Conservation (phyloP, 805 yeast species). For the Ogataea minuta region DNA sequence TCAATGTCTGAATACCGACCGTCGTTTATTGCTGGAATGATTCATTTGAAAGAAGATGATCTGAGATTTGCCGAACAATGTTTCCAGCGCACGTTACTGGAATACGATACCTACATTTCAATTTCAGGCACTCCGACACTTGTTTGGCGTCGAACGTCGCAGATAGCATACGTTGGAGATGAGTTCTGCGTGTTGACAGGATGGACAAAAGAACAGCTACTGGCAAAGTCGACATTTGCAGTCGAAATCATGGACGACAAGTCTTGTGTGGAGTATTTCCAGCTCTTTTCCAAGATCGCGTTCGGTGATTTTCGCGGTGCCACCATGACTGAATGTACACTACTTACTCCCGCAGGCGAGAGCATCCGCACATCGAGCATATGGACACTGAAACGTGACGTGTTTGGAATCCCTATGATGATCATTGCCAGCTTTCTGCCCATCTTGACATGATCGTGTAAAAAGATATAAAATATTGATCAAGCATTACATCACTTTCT, state of each 20-base stretch:
- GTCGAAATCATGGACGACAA: slow-evolving; percentile 85
- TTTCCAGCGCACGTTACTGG: slow-evolving; percentile 86
- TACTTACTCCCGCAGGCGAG: slow-evolving; percentile 57
- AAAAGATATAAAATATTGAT: slow-evolving; percentile 2
- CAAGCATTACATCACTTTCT: slow-evolving; percentile 18
- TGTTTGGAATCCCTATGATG: slow-evolving; percentile 97
- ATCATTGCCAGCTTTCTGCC: slow-evolving; percentile 92
- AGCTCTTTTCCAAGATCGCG: slow-evolving; percentile 78
- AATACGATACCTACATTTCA: slow-evolving; percentile 80
- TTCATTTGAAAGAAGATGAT: slow-evolving; percentile 85
- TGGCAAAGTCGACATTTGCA: slow-evolving; percentile 67
- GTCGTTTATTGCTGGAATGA: slow-evolving; percentile 87
- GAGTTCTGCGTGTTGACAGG: slow-evolving; percentile 91
- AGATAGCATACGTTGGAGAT: slow-evolving; percentile 91
- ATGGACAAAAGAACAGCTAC: slow-evolving; percentile 71
- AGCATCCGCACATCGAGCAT: slow-evolving; percentile 73
- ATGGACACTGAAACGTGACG: slow-evolving; percentile 93
- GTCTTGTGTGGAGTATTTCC: slow-evolving; percentile 84
- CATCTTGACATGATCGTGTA: slow-evolving; percentile 40
- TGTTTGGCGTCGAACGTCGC: slow-evolving; percentile 95
- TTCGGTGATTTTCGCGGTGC: slow-evolving; percentile 89
- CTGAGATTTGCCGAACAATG: slow-evolving; percentile 94
- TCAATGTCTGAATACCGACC: slow-evolving; percentile 91
- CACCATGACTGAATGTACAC: slow-evolving; percentile 82
- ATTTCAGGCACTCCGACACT: slow-evolving; percentile 92